phyloP scores from a whole-genome alignment of 192 early-diverging fungal species.

The Coemansia sp. region DNA sequence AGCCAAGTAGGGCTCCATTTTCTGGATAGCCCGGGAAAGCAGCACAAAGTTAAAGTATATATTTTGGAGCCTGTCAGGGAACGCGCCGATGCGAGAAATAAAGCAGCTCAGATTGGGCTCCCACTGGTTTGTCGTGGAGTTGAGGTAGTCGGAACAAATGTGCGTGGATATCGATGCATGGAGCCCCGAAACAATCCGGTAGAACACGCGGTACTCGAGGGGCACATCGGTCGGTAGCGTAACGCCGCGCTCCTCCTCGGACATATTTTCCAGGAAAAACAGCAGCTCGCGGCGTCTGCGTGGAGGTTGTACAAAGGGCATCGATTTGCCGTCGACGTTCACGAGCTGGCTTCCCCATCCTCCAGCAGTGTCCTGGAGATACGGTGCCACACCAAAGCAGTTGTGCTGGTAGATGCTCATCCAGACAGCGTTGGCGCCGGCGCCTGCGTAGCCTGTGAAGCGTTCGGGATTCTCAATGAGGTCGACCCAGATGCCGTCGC shows the following conservation, averaged over 20 bases:
- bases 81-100: conserved; percentile 77
- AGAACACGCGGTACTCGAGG: conserved; percentile 46
- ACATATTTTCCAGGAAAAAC: conserved; percentile 55
- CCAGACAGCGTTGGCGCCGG: conserved; percentile 88
- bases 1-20: conserved; percentile 73
- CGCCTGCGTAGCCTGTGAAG: conserved; percentile 94
- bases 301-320: conserved; percentile 58
- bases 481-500: conserved; percentile 84
- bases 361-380: conserved; percentile 59
- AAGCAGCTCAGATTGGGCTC: conserved; percentile 91
- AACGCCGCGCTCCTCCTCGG: conserved; percentile 54
- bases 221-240: conserved; percentile 51
- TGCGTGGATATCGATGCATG: conserved; percentile 97
- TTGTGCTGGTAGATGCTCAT: conserved; percentile 97
- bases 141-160: conserved; percentile 93
- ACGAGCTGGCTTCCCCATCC: conserved; percentile 55
- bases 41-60: conserved; percentile 94
- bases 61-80: conserved; percentile 93
- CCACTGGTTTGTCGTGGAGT: conserved; percentile 88
- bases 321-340: conserved; percentile 41
- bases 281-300: conserved; percentile 50
- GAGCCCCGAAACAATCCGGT: conserved; percentile 63
- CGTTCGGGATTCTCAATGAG: conserved; percentile 91
- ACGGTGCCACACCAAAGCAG: conserved; percentile 79
- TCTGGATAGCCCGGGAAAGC: conserved; percentile 80